Evolutionary conservation across 1,284 basidiomycete species (phyloP).

Genomic region (Dichomitus squalens): DNA sequence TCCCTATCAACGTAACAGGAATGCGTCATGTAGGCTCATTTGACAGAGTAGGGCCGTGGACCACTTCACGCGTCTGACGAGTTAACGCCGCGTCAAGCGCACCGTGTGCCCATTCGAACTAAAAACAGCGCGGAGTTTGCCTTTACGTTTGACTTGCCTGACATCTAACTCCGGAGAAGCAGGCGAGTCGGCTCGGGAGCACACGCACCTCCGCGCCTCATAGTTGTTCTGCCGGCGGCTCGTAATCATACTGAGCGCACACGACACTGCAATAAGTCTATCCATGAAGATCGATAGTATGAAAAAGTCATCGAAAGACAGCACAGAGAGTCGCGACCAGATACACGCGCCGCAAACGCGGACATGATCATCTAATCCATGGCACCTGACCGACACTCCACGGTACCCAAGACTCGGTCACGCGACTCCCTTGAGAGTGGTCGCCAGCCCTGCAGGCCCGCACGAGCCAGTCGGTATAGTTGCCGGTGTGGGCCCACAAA

Average conservation of each 20-base stretch:
- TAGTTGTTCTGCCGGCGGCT: not conserved
- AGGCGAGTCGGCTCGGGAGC: not conserved
- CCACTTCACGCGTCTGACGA: not conserved
- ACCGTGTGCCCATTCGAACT: not conserved
- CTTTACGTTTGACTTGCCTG: conserved; percentile 14
- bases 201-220: not conserved
- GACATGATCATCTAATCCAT: not conserved
- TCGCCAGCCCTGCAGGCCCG: not conserved
- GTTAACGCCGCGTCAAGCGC: not conserved
- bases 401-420: not conserved
- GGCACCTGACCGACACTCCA: not conserved
- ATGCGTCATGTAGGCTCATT: not conserved
- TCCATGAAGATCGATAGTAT: not conserved
- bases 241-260: not conserved
- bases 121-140: conserved; percentile 5
- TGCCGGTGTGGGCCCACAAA: not conserved
- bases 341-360: not conserved
- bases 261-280: not conserved
- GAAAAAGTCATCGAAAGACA: not conserved
- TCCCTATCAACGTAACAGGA: not conserved
- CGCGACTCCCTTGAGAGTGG: not conserved
- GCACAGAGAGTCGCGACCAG: not conserved
- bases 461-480: not conserved
- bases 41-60: not conserved
- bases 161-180: conserved; percentile 11